Percentiles rank a stretch among this genome's conserved stretches.
These are phyloP conservation scores for Casuarina equisetifolia DNA, from an alignment of 306 rosid species.

Conservation along the genomic window DNA sequence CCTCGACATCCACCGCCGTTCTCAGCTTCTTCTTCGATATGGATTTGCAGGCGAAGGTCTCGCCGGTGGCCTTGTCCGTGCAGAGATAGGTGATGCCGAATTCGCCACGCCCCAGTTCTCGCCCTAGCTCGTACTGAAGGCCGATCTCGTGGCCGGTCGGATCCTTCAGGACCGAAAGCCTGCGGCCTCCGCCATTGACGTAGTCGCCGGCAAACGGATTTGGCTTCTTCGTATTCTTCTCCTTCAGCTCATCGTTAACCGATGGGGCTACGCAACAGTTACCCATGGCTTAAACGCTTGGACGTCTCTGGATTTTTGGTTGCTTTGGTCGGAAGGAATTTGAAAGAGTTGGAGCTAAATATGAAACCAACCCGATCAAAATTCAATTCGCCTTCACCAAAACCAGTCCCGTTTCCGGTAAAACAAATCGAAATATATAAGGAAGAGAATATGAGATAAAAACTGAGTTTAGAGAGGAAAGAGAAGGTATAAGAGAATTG, in stretches of 20 bases:
- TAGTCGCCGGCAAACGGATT: constrained; percentile 67
- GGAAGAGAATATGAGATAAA: no score
- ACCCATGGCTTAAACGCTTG: constrained; percentile 51
- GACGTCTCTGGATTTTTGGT: background rate
- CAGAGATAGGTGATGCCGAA: constrained; percentile 89
- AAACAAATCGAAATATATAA: no score
- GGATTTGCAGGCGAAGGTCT: constrained; percentile 73
- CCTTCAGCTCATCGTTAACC: constrained; percentile 15
- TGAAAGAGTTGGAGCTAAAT: background rate
- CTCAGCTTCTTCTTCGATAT: constrained; percentile 88
- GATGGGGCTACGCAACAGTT: constrained; percentile 68
- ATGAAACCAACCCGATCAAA: background rate
- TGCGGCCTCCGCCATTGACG: constrained; percentile 26
- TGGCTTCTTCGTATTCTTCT: constrained; percentile 40
- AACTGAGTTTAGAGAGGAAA: background rate
- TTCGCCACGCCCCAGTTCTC: constrained; percentile 93
- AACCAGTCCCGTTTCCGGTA: background rate
- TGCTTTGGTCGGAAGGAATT: background rate
- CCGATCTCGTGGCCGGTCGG: constrained; percentile 81
- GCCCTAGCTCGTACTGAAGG: constrained; percentile 62
- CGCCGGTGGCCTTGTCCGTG: constrained; percentile 55
- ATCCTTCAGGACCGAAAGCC: constrained; percentile 55
- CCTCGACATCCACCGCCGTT: constrained; percentile 76
- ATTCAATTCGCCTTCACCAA: background rate
- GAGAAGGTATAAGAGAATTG: background rate